Base-by-base conservation (phyloP, 306 rosid genomes). In the Morella rubra region DNA sequence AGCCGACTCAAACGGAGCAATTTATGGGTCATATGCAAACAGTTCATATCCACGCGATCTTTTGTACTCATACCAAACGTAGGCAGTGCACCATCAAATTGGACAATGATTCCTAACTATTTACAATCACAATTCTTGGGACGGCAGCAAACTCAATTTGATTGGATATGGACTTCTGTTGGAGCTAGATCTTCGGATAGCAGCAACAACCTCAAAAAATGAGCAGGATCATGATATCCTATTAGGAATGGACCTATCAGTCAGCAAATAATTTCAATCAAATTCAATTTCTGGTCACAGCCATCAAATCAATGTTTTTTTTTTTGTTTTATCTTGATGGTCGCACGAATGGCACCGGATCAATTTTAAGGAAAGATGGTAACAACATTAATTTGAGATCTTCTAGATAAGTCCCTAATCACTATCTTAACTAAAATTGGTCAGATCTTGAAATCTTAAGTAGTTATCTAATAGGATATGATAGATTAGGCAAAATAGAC, bases 91-190 rank as follows among this genome's bases (percentile, higher is more conserved):
- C 6, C 46, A 5, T 37, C 46, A 64, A 42, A 64, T 40, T 40
- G 37, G 37, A 56, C 32, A 20, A 13, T n/a, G 5, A 27, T 3
- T 24, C 41, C 73, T 10, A 22, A 3, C 55, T 44, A 41, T 32
- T 18, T 12, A 62, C 1, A 32, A 47, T 56, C 54, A 44, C 80
- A 77, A 54, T 77, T 69, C 74, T 69, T 54, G 80, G 69, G 60
- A 68, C 5, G 19, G 49, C 81, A 77, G 67, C 73, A 40, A n/a
- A 64, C 45, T 53, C 53, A 32, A 53, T 55, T 20, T 65, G 15
- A 40, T 64, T 40, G 22, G 32, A 52, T 55, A 4, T 54, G 1
- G 18, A 24, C 41, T 59, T 20, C 16, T 10, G 1, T 58, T 22
- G 8, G 3, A 15, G 24, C 7, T 74, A 8, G 27, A 37, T n/a